phyloP scores from a whole-genome alignment of 2,329 filamentous ascomycete species.

The Xylaria sp. region DNA sequence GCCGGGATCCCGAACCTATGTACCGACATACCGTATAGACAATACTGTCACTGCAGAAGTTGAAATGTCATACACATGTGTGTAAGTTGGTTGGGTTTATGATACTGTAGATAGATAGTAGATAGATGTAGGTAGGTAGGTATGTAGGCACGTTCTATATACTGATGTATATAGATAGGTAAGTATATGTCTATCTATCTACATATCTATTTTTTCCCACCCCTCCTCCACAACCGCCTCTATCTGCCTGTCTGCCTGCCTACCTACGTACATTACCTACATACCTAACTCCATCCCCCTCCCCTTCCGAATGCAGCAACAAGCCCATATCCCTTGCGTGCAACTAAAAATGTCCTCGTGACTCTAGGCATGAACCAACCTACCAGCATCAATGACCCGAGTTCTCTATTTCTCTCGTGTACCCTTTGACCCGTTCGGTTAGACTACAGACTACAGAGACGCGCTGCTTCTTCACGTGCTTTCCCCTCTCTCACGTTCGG shows the following conservation, averaged over 20 bases:
- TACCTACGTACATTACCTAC: neutral
- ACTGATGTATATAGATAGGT: neutral
- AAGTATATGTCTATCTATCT: neutral
- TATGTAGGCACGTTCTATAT: neutral
- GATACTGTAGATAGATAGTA: neutral
- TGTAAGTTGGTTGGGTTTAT: neutral
- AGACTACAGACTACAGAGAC: neutral
- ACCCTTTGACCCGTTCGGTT: neutral
- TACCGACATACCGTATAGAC: neutral
- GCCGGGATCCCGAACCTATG: neutral
- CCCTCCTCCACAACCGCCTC: too few relatives aligned
- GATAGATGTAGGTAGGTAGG: neutral
- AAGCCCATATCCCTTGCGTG: conserved; percentile 29
- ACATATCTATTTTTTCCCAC: too few relatives aligned
- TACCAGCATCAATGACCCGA: conserved; percentile 10
- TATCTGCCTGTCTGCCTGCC: neutral
- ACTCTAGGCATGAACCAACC: conserved; percentile 27
- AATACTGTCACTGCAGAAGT: neutral
- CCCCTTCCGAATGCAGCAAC: conserved; percentile 34
- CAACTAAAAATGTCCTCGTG: conserved; percentile 37
- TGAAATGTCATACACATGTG: neutral
- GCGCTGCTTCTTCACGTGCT: conserved; percentile 31
- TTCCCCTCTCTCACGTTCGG: conserved; percentile 10
- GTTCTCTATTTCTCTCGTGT: conserved; percentile 12
- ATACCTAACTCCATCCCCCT: conserved; percentile 11